Percentiles rank a stretch among this genome's conserved stretches.
Evolutionary conservation across 257 asterid species (phyloP).

Genomic region (Gentiana straminea): DNA sequence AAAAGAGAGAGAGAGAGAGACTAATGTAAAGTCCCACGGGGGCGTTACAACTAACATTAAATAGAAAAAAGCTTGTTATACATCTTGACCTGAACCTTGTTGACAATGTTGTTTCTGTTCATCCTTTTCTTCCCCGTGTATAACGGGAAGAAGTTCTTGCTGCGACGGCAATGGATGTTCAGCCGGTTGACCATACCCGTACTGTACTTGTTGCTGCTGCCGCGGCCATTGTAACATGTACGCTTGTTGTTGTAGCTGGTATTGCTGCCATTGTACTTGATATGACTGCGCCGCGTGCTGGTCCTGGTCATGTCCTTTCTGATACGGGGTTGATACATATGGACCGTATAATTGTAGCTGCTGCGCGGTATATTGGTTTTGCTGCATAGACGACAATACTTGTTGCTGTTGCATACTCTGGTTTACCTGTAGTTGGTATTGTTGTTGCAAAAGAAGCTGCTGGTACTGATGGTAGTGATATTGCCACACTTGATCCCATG

Average conservation of each 20-base stretch:
- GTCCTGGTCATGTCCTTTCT: slow-evolving; percentile 48
- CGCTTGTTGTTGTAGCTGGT: slow-evolving; percentile 54
- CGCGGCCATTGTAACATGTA: slow-evolving; percentile 29
- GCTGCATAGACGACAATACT: slow-evolving; percentile 20
- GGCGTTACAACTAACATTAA: not conserved
- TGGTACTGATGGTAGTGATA: slow-evolving; percentile 63
- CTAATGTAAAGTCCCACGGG: too few species aligned
- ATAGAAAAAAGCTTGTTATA: slow-evolving; percentile 1
- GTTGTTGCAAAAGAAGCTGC: slow-evolving; percentile 52
- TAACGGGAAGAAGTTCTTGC: slow-evolving; percentile 19
- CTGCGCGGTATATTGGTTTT: slow-evolving; percentile 20
- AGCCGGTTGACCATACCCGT: slow-evolving; percentile 12
- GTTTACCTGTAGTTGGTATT: slow-evolving; percentile 47
- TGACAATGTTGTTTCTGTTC: slow-evolving; percentile 20
- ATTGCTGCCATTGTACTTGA: slow-evolving; percentile 56
- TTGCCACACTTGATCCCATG: slow-evolving; percentile 41
- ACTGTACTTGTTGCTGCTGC: slow-evolving; percentile 27
- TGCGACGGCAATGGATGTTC: slow-evolving; percentile 24
- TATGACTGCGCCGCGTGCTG: slow-evolving; percentile 34
- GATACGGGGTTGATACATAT: slow-evolving; percentile 29
- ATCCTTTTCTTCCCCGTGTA: slow-evolving; percentile 27
- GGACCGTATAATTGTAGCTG: slow-evolving; percentile 18
- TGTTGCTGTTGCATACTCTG: slow-evolving; percentile 42
- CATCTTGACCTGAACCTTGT: not conserved
- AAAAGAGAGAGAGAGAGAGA: too few species aligned